Conservation (phyloP, 2,329 filamentous ascomycete species). For the Fusarium tricinctum region DNA sequence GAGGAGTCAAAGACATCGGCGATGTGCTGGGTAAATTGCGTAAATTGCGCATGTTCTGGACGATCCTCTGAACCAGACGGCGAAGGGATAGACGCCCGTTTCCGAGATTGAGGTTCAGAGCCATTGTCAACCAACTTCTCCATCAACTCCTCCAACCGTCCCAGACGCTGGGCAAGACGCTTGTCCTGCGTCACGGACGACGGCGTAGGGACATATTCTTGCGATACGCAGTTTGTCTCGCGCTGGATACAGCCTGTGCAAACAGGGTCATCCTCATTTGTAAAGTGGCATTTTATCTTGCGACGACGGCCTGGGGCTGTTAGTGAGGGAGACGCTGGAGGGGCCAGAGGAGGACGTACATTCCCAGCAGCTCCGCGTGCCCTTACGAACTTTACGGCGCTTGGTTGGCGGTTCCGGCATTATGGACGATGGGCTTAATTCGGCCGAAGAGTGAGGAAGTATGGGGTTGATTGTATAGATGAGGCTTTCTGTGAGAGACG, state of each 20-base stretch:
- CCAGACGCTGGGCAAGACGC: slow-evolving; percentile 60
- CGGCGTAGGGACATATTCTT: slow-evolving; percentile 59
- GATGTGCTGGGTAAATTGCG: slow-evolving; percentile 49
- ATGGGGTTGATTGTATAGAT: neutral
- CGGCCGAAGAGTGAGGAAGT: slow-evolving; percentile 40
- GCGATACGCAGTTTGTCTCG: slow-evolving; percentile 59
- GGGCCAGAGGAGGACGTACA: slow-evolving; percentile 57
- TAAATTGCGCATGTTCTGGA: slow-evolving; percentile 32
- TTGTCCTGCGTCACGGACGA: slow-evolving; percentile 55
- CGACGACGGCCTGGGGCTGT: slow-evolving; percentile 56
- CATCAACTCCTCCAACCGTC: slow-evolving; percentile 63
- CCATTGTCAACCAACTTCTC: slow-evolving; percentile 59
- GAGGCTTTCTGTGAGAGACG: neutral
- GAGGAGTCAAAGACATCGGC: slow-evolving; percentile 42
- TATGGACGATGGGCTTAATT: slow-evolving; percentile 8
- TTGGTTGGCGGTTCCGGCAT: slow-evolving; percentile 44
- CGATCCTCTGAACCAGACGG: slow-evolving; percentile 32
- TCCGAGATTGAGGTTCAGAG: neutral
- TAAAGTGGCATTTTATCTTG: slow-evolving; percentile 67
- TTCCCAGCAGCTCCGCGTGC: slow-evolving; percentile 72
- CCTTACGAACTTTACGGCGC: slow-evolving; percentile 64
- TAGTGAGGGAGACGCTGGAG: neutral
- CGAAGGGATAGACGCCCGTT: slow-evolving; percentile 31
- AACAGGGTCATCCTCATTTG: slow-evolving; percentile 55
- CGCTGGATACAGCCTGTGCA: slow-evolving; percentile 64